Percentiles rank a stretch among this genome's conserved stretches.
Evolutionary conservation across 768 basidiomycete species (phyloP).

Genomic region (Rhizopogon salebrosus): DNA sequence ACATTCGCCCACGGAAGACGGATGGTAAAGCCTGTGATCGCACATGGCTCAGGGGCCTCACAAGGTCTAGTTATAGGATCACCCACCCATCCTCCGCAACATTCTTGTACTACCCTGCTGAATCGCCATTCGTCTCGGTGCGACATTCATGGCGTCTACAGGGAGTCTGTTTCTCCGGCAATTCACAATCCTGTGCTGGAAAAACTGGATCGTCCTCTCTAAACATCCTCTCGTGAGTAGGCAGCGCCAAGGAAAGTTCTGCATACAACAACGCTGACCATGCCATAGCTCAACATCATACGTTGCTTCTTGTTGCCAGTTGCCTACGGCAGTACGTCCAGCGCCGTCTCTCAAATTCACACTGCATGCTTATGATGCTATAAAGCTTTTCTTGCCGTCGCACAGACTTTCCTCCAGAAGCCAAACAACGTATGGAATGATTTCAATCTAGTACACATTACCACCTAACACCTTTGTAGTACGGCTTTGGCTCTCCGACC

Average conservation of each 20-base stretch:
- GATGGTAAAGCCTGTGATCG: too few relatives aligned
- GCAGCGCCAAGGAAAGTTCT: background rate
- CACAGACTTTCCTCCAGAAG: constrained; percentile 53
- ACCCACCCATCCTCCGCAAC: too few relatives aligned
- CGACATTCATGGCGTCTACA: background rate
- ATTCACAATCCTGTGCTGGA: constrained; percentile 55
- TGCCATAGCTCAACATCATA: constrained; percentile 46
- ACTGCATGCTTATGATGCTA: background rate
- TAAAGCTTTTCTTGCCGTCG: constrained; percentile 53
- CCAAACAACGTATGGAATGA: constrained; percentile 48
- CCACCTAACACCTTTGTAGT: constrained; percentile 30
- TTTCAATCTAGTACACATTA: background rate
- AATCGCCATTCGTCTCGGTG: background rate
- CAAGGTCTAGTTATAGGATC: too few relatives aligned
- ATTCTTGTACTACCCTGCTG: too few relatives aligned
- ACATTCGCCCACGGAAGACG: too few relatives aligned
- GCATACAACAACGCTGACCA: background rate
- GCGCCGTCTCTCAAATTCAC: background rate
- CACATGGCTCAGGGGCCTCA: too few relatives aligned
- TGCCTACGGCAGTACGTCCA: constrained; percentile 42
- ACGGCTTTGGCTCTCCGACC: constrained; percentile 55
- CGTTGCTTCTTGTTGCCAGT: constrained; percentile 62
- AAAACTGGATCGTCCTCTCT: constrained; percentile 70
- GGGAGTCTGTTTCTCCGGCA: constrained; percentile 53
- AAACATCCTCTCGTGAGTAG: constrained; percentile 58